Conservation (phyloP, 495 filamentous ascomycete genomes). For the Trichoderma virens region DNA sequence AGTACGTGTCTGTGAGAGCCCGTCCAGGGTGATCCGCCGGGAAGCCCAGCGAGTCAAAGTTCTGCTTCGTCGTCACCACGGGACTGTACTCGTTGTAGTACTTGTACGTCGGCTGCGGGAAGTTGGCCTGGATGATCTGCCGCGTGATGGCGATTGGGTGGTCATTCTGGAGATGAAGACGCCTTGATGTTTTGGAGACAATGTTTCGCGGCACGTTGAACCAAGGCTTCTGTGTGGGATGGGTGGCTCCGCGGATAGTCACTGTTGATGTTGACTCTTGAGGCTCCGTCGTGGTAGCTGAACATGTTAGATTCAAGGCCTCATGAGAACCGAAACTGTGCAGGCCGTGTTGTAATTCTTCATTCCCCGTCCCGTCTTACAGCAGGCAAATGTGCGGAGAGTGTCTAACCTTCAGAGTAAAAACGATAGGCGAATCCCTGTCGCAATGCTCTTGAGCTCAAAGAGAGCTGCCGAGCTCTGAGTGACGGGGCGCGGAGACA, state of each 20-base stretch:
- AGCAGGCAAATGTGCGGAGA: not conserved
- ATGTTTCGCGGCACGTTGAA: constrained; percentile 76
- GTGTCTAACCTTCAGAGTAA: not conserved
- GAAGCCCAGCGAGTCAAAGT: constrained; percentile 95
- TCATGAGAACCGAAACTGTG: not conserved
- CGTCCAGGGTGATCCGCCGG: constrained; percentile 84
- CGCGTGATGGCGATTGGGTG: constrained; percentile 90
- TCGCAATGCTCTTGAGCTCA: not conserved
- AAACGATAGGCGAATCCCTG: constrained; percentile 8
- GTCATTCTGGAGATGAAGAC: constrained; percentile 76
- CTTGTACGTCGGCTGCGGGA: constrained; percentile 62
- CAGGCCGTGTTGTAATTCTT: not conserved
- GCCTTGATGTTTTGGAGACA: constrained; percentile 59
- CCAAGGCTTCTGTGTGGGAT: constrained; percentile 63
- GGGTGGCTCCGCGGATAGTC: constrained; percentile 52
- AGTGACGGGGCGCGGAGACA: not conserved
- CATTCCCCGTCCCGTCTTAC: not conserved
- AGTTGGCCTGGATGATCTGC: constrained; percentile 83
- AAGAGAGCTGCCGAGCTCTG: constrained; percentile 4
- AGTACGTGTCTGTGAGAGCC: constrained; percentile 87
- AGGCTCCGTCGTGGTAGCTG: not conserved
- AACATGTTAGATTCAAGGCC: not conserved
- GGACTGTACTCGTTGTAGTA: constrained; percentile 72
- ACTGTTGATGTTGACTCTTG: not conserved
- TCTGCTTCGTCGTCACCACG: constrained; percentile 77